Evolutionary conservation across 257 asterid species (phyloP).

Genomic region (Anisodus acutangulus): DNA sequence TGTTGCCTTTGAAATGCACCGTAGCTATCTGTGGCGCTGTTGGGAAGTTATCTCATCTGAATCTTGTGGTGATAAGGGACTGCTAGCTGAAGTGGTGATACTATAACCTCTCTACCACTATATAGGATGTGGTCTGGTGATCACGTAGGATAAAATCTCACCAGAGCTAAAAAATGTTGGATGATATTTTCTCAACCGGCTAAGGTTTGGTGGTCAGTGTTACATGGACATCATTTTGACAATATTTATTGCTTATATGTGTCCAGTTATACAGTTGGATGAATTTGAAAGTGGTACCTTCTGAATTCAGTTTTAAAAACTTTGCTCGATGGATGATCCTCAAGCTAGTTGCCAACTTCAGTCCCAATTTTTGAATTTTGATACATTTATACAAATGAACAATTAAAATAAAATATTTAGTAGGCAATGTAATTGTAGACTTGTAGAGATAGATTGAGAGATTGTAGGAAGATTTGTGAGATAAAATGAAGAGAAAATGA

Average conservation of each 20-base stretch:
- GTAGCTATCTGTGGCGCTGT: constrained; percentile 12
- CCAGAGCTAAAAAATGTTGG: background rate
- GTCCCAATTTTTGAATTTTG: too few species aligned
- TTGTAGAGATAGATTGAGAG: too few species aligned
- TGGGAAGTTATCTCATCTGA: background rate
- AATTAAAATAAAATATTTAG: too few species aligned
- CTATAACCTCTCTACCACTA: background rate
- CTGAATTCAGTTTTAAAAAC: background rate
- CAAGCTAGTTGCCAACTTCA: too few species aligned
- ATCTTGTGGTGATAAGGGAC: background rate
- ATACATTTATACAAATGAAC: too few species aligned
- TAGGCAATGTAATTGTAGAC: too few species aligned
- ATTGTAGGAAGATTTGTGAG: too few species aligned
- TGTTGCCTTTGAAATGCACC: background rate
- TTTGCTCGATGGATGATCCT: too few species aligned
- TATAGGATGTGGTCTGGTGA: background rate
- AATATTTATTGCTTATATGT: background rate
- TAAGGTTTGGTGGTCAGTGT: background rate
- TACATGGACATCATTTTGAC: background rate
- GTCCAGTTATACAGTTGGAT: background rate
- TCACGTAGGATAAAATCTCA: background rate
- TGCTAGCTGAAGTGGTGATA: background rate
- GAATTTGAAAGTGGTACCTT: background rate
- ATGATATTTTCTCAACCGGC: background rate
- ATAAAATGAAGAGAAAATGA: too few species aligned